Evolutionary conservation across 768 basidiomycete genomes (phyloP).

Genomic region (Boletus reticulatus): DNA sequence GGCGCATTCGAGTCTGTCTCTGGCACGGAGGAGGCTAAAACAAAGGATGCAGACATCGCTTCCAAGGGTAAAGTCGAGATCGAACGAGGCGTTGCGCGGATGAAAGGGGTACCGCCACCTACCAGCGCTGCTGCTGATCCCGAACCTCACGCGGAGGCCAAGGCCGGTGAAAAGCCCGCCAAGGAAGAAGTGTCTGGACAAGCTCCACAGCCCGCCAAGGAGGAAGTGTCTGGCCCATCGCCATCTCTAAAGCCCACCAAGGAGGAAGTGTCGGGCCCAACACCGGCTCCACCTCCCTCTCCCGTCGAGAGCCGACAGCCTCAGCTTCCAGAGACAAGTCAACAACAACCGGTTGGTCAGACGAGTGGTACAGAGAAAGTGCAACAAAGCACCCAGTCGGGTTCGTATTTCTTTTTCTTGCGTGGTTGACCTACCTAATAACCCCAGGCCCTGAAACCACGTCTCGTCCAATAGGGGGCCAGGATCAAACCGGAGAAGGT

Average conservation of each 20-base stretch:
- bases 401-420: neutral
- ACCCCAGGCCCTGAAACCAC: neutral
- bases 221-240: neutral
- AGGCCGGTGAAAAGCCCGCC: neutral
- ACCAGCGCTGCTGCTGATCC: neutral
- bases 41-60: slow-evolving; percentile 36
- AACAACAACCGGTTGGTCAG: neutral
- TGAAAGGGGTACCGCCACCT: slow-evolving; percentile 16
- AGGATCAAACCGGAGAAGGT: neutral
- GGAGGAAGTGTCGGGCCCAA: neutral
- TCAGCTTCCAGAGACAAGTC: neutral
- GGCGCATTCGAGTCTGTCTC: slow-evolving; percentile 38
- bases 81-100: slow-evolving; percentile 36
- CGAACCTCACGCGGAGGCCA: neutral
- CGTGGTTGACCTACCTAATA: neutral
- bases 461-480: neutral
- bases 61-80: slow-evolving; percentile 39
- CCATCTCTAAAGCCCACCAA: neutral
- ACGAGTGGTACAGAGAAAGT: neutral
- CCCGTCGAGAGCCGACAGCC: neutral
- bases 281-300: neutral
- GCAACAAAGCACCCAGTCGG: neutral
- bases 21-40: slow-evolving; percentile 20
- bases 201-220: neutral
- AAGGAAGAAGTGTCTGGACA: neutral